These are phyloP conservation scores for Russula brevipes DNA, from an alignment of 768 basidiomycete species.

Conservation along the genomic window DNA sequence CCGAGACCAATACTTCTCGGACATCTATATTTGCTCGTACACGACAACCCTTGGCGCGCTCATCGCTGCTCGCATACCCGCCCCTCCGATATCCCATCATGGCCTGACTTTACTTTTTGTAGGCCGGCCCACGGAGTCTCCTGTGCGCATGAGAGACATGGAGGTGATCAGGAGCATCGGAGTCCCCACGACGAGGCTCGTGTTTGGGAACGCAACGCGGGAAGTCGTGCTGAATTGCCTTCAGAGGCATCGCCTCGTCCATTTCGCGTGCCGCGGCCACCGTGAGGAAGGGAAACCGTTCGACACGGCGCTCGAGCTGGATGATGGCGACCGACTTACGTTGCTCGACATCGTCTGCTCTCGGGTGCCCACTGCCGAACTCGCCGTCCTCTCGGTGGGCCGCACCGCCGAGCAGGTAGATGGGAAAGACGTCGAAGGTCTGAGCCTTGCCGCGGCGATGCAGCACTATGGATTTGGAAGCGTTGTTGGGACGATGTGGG, in stretches of 20 bases:
- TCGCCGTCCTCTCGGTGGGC: conserved; percentile 13
- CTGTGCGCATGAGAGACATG: neutral
- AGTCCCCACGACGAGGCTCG: neutral
- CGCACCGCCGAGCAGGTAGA: neutral
- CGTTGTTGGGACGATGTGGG: conserved; percentile 24
- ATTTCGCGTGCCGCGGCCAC: conserved; percentile 1
- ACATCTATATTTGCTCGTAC: conserved; percentile 20
- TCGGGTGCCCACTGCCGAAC: conserved; percentile 5
- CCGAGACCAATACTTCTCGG: neutral
- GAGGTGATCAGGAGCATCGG: neutral
- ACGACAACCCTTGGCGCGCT: conserved; percentile 9
- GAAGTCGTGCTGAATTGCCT: neutral
- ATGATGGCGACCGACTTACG: neutral
- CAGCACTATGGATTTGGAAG: conserved; percentile 18
- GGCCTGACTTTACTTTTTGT: conserved; percentile 1
- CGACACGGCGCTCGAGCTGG: neutral
- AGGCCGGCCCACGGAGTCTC: neutral
- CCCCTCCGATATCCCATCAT: neutral
- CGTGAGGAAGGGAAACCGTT: neutral
- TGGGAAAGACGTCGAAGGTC: conserved; percentile 3
- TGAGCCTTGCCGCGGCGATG: neutral
- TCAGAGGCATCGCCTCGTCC: neutral
- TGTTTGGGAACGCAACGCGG: neutral
- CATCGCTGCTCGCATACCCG: neutral
- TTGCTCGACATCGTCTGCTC: neutral